Evolutionary conservation across 106 monocot genomes (phyloP), one percentile per base, ranked within the genome.

Genomic region (Dioscorea alata): DNA sequence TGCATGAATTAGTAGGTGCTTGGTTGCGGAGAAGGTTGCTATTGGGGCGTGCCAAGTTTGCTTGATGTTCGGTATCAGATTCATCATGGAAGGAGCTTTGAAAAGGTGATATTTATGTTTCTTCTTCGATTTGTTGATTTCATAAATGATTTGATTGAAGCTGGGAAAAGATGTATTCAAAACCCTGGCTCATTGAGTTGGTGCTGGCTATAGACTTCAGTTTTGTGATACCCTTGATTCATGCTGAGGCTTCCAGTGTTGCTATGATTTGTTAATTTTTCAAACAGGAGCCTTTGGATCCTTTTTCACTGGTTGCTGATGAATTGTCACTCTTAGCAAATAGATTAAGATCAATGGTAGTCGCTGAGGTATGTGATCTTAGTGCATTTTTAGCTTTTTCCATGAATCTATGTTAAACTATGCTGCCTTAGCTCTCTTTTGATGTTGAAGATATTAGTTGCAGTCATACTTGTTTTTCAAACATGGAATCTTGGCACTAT

Each of bases 301-400:
- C 96, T 19, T 97, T 97, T 78, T 86, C 89, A 22, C 77, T 97
- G 61, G 96, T 97, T 71, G 86, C 92, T 21, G 92, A 97, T 81
- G 96, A 97, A 72, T 65, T 97, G 33, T 91, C 96, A 32, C 64
- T 77, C 42, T 63, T 97, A 74, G 84, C 86, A 23, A 76, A 89
- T 64, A 92, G 83, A 70, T 75, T 97, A 64, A 81, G 96, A 2
- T 73, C 84, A n/a, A 91, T 92, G 89, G 89, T 97, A 28, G 76
- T 85, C 82, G 75, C 86, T 64, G 92, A 91, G 89, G 84, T 97
- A 14, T 61, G 67, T 62, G 42, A 10, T 42, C 51, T 32, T 54
- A 2, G 8, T 48, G 67, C 19, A 12, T 64, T 63, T 42, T 42
- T 8, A 10, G 42, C 42, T 42, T 42, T 42, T 15, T 56, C 16